Conservation (phyloP, 2,329 filamentous ascomycete species). For the Ploettnerulaceae sp. region DNA sequence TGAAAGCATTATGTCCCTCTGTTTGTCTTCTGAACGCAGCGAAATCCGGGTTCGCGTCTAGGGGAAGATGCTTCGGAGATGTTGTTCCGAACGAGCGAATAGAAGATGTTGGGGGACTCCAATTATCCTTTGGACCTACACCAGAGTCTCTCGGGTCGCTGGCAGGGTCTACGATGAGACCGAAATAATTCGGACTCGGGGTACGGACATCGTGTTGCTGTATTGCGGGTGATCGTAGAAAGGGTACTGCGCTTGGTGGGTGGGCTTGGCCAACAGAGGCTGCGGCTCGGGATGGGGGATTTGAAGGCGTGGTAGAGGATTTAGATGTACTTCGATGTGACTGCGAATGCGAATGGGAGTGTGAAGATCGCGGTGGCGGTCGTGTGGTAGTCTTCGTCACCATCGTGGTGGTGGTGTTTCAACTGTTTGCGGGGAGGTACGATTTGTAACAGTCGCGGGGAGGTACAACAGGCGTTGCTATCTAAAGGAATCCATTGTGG, state of each 20-base stretch:
- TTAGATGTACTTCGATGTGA: conserved; percentile 23
- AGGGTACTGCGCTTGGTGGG: conserved; percentile 19
- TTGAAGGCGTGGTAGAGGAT: conserved; percentile 23
- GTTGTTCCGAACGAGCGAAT: conserved; percentile 65
- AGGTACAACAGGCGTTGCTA: conserved; percentile 1
- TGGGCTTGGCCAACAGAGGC: conserved; percentile 29
- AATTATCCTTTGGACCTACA: conserved; percentile 60
- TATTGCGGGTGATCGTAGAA: conserved; percentile 25
- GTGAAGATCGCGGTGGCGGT: conserved; percentile 28
- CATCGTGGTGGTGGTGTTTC: conserved; percentile 35
- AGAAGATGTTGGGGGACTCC: conserved; percentile 68
- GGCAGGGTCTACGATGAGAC: conserved; percentile 60
- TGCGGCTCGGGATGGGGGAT: conserved; percentile 21
- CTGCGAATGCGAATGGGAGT: conserved; percentile 27
- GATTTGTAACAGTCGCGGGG: background rate
- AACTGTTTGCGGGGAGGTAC: background rate
- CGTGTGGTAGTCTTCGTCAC: conserved; percentile 29
- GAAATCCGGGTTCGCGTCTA: conserved; percentile 76
- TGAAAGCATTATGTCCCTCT: conserved; percentile 57
- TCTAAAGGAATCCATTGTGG: conserved; percentile 12
- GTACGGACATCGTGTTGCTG: conserved; percentile 36
- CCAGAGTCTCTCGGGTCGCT: conserved; percentile 60
- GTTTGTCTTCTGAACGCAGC: conserved; percentile 71
- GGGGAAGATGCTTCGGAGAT: conserved; percentile 62
- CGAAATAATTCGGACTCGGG: conserved; percentile 83